Evolutionary conservation across 352 stramenopile species (phyloP).

Genomic region (Phytophthora pluvialis): DNA sequence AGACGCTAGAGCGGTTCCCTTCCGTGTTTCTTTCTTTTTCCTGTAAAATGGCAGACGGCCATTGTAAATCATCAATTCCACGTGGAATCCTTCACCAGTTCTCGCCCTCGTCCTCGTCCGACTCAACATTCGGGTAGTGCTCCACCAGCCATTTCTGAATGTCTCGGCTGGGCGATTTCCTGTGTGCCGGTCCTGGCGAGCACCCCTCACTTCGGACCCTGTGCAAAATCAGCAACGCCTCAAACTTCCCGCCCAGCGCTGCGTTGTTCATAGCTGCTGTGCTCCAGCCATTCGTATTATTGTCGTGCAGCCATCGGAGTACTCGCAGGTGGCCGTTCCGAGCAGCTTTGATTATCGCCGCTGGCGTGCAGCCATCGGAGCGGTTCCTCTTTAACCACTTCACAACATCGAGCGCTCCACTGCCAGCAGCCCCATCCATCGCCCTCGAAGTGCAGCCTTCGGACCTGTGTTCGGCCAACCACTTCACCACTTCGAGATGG

Average conservation of each 20-base stretch:
- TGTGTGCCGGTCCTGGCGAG: not conserved
- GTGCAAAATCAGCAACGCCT: not conserved
- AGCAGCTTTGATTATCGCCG: conserved; percentile 1
- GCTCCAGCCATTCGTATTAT: not conserved
- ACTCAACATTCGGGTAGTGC: not conserved
- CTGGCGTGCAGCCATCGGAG: not conserved
- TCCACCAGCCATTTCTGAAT: not conserved
- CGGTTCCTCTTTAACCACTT: conserved; percentile 1
- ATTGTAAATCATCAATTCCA: not conserved
- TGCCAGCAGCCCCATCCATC: conserved; percentile 3
- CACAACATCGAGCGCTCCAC: not conserved
- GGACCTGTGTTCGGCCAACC: not conserved
- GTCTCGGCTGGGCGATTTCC: not conserved
- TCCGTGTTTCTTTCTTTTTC: no score
- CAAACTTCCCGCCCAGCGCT: not conserved
- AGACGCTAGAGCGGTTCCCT: no score
- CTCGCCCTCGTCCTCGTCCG: not conserved
- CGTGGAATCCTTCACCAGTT: not conserved
- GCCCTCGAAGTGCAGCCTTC: conserved; percentile 1
- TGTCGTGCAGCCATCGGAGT: not conserved
- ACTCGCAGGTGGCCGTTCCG: not conserved
- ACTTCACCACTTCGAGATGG: conserved; percentile 1
- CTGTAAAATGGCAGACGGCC: no score
- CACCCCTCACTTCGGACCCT: not conserved
- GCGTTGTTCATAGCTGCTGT: not conserved